A percentile compares a stretch with the other conserved stretches of the same genome.
phyloP scores from a whole-genome alignment of 768 basidiomycete species.

The Mycena latifolia region DNA sequence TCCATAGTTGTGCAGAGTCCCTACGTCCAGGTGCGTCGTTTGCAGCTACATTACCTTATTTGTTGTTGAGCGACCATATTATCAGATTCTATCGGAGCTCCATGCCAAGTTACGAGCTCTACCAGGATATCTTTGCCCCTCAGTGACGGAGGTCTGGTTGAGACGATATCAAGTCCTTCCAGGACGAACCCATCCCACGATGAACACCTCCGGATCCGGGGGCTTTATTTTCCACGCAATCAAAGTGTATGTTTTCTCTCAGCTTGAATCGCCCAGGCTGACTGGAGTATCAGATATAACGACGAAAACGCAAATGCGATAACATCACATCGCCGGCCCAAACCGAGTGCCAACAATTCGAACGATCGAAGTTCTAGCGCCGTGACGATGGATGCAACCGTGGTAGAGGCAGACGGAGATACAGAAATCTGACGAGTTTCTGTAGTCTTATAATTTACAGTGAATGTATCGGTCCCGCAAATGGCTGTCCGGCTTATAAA shows the following conservation, averaged over 20 bases:
- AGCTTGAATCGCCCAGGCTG: neutral
- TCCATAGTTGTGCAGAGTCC: constrained; percentile 91
- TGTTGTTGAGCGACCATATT: neutral
- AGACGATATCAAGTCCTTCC: constrained; percentile 96
- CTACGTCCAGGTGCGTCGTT: constrained; percentile 73
- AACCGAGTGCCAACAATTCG: constrained; percentile 15
- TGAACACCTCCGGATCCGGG: constrained; percentile 91
- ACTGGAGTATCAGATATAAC: constrained; percentile 52
- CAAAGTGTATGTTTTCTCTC: constrained; percentile 74
- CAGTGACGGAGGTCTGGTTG: constrained; percentile 88
- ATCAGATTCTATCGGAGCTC: constrained; percentile 80
- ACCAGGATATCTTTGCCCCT: constrained; percentile 80
- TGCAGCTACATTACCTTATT: constrained; percentile 10
- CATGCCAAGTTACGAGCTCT: constrained; percentile 76
- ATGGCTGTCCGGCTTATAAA: constrained; percentile 25
- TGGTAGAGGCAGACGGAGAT: constrained; percentile 18
- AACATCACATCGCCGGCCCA: constrained; percentile 57
- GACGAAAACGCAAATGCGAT: constrained; percentile 72
- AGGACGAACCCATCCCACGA: constrained; percentile 94
- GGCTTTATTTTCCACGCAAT: constrained; percentile 88
- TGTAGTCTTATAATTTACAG: constrained; percentile 26
- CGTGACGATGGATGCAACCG: constrained; percentile 9
- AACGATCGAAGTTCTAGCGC: neutral
- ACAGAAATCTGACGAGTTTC: neutral
- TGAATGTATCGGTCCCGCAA: constrained; percentile 16